phyloP scores from a whole-genome alignment of 257 asterid species.

The Craterostigma plantagineum region DNA sequence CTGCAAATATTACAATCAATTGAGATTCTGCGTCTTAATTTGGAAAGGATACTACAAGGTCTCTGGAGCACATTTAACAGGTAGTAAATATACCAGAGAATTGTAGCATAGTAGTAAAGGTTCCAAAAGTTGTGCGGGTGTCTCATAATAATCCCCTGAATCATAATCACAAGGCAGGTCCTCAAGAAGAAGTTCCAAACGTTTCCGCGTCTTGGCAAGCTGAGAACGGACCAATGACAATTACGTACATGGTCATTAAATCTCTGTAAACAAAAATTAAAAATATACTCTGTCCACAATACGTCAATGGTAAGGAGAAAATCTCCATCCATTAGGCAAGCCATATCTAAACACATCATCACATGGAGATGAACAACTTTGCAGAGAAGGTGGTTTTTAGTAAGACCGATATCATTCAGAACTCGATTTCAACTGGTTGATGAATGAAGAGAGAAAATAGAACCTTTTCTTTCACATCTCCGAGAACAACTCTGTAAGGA shows the following conservation, averaged over 20 bases:
- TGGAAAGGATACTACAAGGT: constrained; percentile 6
- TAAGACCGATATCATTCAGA: too few relatives aligned
- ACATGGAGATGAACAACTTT: too few relatives aligned
- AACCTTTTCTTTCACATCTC: constrained; percentile 82
- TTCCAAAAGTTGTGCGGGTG: constrained; percentile 72
- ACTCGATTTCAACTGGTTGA: too few relatives aligned
- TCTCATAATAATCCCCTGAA: constrained; percentile 66
- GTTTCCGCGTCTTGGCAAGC: constrained; percentile 70
- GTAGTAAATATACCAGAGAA: constrained; percentile 45
- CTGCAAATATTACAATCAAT: constrained; percentile 20
- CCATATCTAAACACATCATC: too few relatives aligned
- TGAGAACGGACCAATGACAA: constrained; percentile 11
- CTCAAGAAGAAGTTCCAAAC: constrained; percentile 85
- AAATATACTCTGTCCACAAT: too few relatives aligned
- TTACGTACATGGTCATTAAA: too few relatives aligned
- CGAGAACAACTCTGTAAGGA: constrained; percentile 87
- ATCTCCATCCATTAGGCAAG: too few relatives aligned
- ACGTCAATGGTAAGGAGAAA: too few relatives aligned
- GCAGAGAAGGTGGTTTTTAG: too few relatives aligned
- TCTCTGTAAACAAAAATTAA: too few relatives aligned
- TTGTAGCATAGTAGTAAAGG: constrained; percentile 78
- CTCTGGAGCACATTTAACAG: constrained; percentile 2
- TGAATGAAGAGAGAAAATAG: constrained; percentile 1
- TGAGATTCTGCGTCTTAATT: constrained; percentile 5
- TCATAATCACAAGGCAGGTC: constrained; percentile 87